phyloP scores from a whole-genome alignment of 257 asterid genomes.

The Solanum pinnatisectum region DNA sequence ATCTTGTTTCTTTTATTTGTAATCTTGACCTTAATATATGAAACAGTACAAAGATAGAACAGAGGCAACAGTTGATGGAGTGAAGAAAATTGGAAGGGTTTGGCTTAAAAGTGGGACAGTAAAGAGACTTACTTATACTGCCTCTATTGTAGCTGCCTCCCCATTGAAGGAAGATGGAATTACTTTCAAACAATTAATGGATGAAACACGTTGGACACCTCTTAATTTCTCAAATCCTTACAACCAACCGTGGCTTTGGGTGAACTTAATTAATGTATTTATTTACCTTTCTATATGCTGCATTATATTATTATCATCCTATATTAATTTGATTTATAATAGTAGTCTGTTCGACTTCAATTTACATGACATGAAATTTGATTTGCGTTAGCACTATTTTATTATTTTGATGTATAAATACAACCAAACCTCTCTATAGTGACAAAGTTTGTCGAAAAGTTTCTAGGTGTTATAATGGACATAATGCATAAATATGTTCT shows the following conservation, averaged over 20 bases:
- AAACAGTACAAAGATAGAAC: conserved; percentile 34
- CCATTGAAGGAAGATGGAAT: conserved; percentile 30
- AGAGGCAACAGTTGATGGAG: conserved; percentile 46
- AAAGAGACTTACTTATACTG: conserved; percentile 34
- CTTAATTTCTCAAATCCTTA: conserved; percentile 21
- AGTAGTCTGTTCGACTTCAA: too few relatives aligned
- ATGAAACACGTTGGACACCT: conserved; percentile 62
- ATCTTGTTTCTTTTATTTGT: too few relatives aligned
- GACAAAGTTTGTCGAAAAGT: too few relatives aligned
- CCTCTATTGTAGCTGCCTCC: conserved; percentile 37
- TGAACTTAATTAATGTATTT: neutral
- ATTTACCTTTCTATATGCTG: too few relatives aligned
- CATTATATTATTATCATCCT: too few relatives aligned
- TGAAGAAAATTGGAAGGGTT: conserved; percentile 17
- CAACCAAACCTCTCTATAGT: too few relatives aligned
- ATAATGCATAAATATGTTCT: too few relatives aligned
- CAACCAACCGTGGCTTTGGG: neutral
- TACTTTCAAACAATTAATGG: conserved; percentile 29
- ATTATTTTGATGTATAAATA: too few relatives aligned
- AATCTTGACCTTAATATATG: neutral
- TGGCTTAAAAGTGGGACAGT: conserved; percentile 30
- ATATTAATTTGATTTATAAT: too few relatives aligned
- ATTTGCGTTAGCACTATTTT: too few relatives aligned
- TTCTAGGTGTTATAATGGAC: too few relatives aligned
- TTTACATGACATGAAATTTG: too few relatives aligned